phyloP scores from a whole-genome alignment of 345 rosid genomes.

The Nephelium lappaceum region DNA sequence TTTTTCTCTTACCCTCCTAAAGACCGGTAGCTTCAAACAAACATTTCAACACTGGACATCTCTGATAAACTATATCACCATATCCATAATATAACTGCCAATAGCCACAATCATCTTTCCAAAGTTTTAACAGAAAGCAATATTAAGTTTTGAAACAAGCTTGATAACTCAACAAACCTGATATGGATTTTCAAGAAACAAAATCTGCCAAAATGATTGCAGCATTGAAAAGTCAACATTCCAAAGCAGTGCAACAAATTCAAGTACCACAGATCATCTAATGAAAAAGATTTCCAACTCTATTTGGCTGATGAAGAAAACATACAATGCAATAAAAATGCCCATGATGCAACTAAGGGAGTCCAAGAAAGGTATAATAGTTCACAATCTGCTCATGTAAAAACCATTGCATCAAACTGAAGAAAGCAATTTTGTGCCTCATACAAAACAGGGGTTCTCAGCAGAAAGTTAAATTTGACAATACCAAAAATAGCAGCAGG shows the following conservation, averaged over 20 bases:
- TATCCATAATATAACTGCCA: neutral
- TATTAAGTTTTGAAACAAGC: neutral
- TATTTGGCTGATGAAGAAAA: neutral
- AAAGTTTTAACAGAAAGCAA: neutral
- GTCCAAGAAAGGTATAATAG: neutral
- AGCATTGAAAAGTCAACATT: neutral
- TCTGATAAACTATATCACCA: neutral
- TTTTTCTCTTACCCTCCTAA: neutral
- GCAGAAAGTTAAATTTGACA: neutral
- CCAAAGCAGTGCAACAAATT: neutral
- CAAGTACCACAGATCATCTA: neutral
- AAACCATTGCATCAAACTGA: neutral
- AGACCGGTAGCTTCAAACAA: neutral
- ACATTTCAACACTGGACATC: neutral
- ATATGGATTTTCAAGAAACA: neutral
- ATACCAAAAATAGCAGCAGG: neutral
- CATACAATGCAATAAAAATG: neutral
- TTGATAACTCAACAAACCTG: neutral
- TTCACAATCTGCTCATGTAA: neutral
- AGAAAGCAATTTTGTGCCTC: neutral
- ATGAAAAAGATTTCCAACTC: neutral
- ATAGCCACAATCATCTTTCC: neutral
- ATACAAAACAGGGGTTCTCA: neutral
- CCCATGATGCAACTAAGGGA: neutral
- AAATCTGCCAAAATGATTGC: neutral